Percentiles rank a stretch among this genome's conserved stretches.
Evolutionary conservation across 805 yeast genomes (phyloP).

Genomic region (Kregervanrija delftensis): DNA sequence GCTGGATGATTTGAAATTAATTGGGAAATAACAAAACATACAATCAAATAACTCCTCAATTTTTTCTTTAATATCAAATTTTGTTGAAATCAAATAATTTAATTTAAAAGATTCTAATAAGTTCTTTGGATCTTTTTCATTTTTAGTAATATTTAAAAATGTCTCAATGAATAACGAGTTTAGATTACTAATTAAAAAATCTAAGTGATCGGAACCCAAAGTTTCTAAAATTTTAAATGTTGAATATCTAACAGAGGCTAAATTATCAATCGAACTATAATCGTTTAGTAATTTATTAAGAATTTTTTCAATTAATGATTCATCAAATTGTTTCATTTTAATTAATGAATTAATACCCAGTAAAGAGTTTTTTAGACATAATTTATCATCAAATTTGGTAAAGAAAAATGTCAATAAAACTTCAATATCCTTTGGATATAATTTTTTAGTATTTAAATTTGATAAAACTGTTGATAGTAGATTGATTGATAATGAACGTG

Average conservation of each 20-base stretch:
- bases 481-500: slow-evolving; percentile 34
- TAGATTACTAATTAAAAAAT: too few species aligned
- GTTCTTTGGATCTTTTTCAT: slow-evolving; percentile 94
- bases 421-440: slow-evolving; percentile 37
- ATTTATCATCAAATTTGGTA: slow-evolving; percentile 62
- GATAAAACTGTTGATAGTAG: slow-evolving; percentile 34
- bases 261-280: slow-evolving; percentile 50
- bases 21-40: slow-evolving; percentile 92
- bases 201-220: too few species aligned
- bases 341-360: slow-evolving; percentile 48
- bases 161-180: slow-evolving; percentile 36
- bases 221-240: slow-evolving; percentile 44
- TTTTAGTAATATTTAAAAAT: slow-evolving; percentile 64
- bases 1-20: slow-evolving; percentile 86
- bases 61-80: slow-evolving; percentile 34
- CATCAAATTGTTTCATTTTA: slow-evolving; percentile 41
- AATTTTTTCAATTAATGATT: slow-evolving; percentile 30
- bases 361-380: slow-evolving; percentile 45
- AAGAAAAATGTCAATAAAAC: slow-evolving; percentile 52
- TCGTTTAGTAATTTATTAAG: slow-evolving; percentile 29
- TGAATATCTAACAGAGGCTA: slow-evolving; percentile 56
- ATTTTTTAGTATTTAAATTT: slow-evolving; percentile 18
- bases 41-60: slow-evolving; percentile 76
- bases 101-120: slow-evolving; percentile 62
- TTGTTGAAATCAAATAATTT: slow-evolving; percentile 38